Conservation (phyloP, 257 asterid genomes). For the Sherardia arvensis region DNA sequence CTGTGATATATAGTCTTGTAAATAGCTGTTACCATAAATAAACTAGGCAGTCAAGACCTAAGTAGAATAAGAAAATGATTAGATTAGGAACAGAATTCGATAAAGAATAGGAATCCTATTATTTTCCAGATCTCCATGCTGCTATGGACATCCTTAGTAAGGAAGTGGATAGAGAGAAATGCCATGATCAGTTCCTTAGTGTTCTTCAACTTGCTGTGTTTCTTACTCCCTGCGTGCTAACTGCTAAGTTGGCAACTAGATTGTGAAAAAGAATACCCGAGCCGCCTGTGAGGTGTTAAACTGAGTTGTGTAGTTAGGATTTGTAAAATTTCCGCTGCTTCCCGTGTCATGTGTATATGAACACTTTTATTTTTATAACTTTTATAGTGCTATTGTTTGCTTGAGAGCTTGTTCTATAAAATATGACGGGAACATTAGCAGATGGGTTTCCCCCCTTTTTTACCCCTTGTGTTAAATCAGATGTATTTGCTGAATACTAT, state of each 20-base stretch:
- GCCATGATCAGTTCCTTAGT: too few relatives aligned
- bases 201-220: background rate
- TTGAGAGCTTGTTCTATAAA: background rate
- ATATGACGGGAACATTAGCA: background rate
- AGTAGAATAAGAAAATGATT: too few relatives aligned
- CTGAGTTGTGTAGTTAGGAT: background rate
- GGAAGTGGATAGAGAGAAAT: background rate
- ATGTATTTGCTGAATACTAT: background rate
- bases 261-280: background rate
- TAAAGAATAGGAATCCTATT: too few relatives aligned
- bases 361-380: background rate
- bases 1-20: too few relatives aligned
- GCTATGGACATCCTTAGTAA: background rate
- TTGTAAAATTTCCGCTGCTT: background rate
- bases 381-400: background rate
- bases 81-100: too few relatives aligned
- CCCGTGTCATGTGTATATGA: background rate
- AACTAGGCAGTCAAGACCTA: too few relatives aligned
- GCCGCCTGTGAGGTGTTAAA: background rate
- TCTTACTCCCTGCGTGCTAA: background rate
- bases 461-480: background rate
- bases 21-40: too few relatives aligned
- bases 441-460: background rate
- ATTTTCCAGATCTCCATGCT: background rate
- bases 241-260: too few relatives aligned